Base-by-base conservation (phyloP, 1,139 yeast genomes). In the Kodamaea fungicola region DNA sequence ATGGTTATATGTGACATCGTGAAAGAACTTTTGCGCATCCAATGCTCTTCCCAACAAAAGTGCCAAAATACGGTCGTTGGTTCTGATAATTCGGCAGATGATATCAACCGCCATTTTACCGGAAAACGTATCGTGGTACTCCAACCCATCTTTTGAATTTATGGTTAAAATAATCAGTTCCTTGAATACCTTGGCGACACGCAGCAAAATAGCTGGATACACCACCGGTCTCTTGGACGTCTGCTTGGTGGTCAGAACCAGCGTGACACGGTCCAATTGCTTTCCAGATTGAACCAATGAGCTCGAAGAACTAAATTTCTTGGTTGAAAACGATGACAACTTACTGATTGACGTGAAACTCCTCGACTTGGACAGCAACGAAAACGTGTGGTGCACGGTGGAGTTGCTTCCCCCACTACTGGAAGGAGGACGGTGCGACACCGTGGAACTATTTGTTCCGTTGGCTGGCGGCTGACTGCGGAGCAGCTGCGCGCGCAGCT, bases 1-100 rank as follows among this genome's bases (percentile, higher is more conserved):
- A 57, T 90, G 97, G 51, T 89, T 95, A 60, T 92, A 92, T 0
- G 97, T 87, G 22, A 90, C 97, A 62, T 92, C 98, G 55, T 89
- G 96, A 61, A 92, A 89, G 42, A 88, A 78, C 60, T 87, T 87
- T 52, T 92, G 97, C 1, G 97, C 96, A 62, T 92, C 98, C 43
- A 92, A 68, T 0, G 97, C 84, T 45, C 99, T 74, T 16, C 98
- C 98, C 35, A 94, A 66, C 33, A 92, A 65, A 34, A 92, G 65
- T 0, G 97, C 97, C 54, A 92, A 66, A 51, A 89, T 90, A 44
- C 99, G 73, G 59, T 92, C 98, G 10, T 89, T 85, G 3, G 97
- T 90, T 47, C 95, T 73, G 39, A 92, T 83, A 41, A 92, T 83
- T 39, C 84, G 74, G 43, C 95, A 83, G 41, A 92, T 80, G 21